Base-by-base conservation (phyloP, 169 alveolate genomes). In the Cryptosporidium andersoni region DNA sequence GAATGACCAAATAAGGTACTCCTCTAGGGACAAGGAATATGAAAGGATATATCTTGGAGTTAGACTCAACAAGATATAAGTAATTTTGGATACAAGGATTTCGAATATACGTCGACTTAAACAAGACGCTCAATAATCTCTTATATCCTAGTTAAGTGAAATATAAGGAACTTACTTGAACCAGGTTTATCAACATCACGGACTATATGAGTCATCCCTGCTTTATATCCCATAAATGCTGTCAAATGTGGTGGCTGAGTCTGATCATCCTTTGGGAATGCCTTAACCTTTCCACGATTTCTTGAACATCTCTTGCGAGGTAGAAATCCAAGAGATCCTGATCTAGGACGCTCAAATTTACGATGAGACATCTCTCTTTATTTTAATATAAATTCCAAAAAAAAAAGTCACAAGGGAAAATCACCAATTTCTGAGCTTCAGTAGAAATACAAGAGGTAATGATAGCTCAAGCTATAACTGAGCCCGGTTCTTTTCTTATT, bases 191-290 rank as follows among this genome's bases (percentile, higher is more conserved):
- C 98, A 68, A 97, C 99, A 89, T 97, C 99, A 81, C 99, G 96
- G 65, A 97, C 99, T 58, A 98, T 96, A 94, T 98, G 99, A 55
- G 99, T 97, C 99, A 98, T 98, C 81, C 99, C 99, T 65, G 99
- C 99, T 94, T 98, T 98, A 96, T 95, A 98, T 81, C 99, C 99
- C 95, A 96, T 94, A 94, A 98, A 98, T 74, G 99, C 99, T 0
- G 99, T 97, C 55, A 98, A 93, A 92, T 98, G 99, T 63, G 98
- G 97, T 40, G 97, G 95, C 85, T 95, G 92, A 55, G 94, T 88
- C 48, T 95, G 92, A 90, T 98, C 99, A 66, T 98, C 99, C 92
- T 95, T 97, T 65, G 99, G 99, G 95, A 97, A 97, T n/a, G 98
- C 93, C 88, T 92, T 56, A 80, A 92, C 95, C 81, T 92, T 94